phyloP scores from a whole-genome alignment of 2,329 filamentous ascomycete genomes.

The Fusarium begoniae region DNA sequence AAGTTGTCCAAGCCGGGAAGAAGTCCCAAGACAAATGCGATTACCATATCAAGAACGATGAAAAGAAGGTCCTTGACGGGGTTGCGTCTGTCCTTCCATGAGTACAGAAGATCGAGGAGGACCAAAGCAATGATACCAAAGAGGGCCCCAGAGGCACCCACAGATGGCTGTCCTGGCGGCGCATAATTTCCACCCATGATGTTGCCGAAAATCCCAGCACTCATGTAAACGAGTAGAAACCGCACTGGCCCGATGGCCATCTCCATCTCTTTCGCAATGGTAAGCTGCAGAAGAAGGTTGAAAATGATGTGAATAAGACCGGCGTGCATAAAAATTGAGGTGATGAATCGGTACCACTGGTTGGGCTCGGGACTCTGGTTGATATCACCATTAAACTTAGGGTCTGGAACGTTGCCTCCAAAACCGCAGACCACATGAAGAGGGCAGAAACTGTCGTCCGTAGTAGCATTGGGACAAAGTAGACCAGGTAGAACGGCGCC shows the following conservation, averaged over 20 bases:
- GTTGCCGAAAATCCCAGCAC: conserved; percentile 93
- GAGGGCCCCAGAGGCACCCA: conserved; percentile 87
- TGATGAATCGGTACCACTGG: conserved; percentile 97
- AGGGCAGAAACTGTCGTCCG: conserved; percentile 68
- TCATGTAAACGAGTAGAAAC: conserved; percentile 89
- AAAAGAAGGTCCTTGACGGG: conserved; percentile 89
- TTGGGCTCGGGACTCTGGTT: conserved; percentile 73
- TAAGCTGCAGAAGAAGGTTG: conserved; percentile 92
- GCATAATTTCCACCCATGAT: conserved; percentile 95
- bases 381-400: conserved; percentile 62
- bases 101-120: conserved; percentile 90
- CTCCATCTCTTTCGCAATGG: conserved; percentile 92
- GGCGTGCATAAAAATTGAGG: conserved; percentile 94
- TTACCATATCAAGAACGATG: conserved; percentile 83
- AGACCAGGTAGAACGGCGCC: conserved; percentile 59
- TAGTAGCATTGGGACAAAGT: conserved; percentile 84
- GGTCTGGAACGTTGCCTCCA: conserved; percentile 71
- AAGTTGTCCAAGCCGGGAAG: conserved; percentile 97
- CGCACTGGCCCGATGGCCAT: conserved; percentile 86
- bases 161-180: conserved; percentile 80
- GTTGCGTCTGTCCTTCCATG: conserved; percentile 80
- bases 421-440: conserved; percentile 88
- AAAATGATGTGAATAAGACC: conserved; percentile 95
- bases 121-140: conserved; percentile 92
- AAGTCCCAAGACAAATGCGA: conserved; percentile 91